These are phyloP conservation scores for Bauhinia variegata DNA, from an alignment of 306 rosid species.

Conservation along the genomic window DNA sequence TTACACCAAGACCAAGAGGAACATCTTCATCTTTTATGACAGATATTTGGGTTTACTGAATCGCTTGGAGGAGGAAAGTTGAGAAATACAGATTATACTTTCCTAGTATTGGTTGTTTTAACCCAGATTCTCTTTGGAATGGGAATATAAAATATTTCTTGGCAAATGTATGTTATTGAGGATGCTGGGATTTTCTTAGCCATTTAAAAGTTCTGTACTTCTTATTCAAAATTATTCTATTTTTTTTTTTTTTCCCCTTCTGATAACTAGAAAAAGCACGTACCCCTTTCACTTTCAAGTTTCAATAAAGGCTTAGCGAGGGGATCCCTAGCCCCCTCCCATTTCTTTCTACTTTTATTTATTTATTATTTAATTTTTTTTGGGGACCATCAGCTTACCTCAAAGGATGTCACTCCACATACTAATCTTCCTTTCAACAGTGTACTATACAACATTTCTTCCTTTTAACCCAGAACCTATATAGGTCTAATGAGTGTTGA, in stretches of 20 bases:
- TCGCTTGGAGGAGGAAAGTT: slow-evolving; percentile 15
- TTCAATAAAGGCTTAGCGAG: too few species aligned
- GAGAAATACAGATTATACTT: slow-evolving; percentile 19
- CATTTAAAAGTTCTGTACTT: background rate
- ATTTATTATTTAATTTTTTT: too few species aligned
- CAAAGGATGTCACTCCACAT: background rate
- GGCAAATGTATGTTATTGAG: slow-evolving; percentile 11
- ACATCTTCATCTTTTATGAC: too few species aligned
- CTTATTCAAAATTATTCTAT: background rate
- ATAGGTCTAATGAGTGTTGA: slow-evolving; percentile 8
- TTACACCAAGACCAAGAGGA: too few species aligned
- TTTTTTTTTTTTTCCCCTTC: too few species aligned
- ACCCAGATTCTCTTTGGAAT: slow-evolving; percentile 18
- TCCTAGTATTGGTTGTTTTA: slow-evolving; percentile 21
- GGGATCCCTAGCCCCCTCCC: too few species aligned
- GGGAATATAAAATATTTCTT: background rate
- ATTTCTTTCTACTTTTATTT: too few species aligned
- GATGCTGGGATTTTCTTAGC: background rate
- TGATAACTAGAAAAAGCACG: too few species aligned
- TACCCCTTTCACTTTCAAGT: too few species aligned
- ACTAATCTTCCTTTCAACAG: slow-evolving; percentile 9
- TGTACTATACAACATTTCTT: slow-evolving; percentile 4
- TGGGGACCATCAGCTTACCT: background rate
- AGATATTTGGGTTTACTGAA: background rate
- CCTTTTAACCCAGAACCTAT: slow-evolving; percentile 13